Base-by-base conservation (phyloP, 129 eudicot species). In the Lactuca saligna region DNA sequence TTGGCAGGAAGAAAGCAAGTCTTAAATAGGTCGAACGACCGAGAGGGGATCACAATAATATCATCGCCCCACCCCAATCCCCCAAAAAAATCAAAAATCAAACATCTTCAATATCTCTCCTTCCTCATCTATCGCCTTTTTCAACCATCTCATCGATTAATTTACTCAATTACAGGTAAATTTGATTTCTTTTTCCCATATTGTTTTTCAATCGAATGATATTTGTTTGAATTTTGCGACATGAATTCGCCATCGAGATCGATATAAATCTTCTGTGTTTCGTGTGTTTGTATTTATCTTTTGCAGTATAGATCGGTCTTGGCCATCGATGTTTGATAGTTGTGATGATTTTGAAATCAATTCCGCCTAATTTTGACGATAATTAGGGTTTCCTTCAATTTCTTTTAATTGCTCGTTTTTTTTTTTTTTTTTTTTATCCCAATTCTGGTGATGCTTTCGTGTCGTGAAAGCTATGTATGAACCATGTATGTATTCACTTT, bases 1-100 rank as follows among this genome's bases (percentile, higher is more conserved):
- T 75, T 75, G 80, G 80, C 80, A 67, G 79, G 62, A 75, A 75
- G 51, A 61, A 61, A 61, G 54, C 74, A 31, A 67, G 29, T 66
- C 63, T 67, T 75, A 75, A 68, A 75, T 67, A 75, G 80, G 80
- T 75, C 80, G 80, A 67, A 54, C 71, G 64, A 73, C 77, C 55
- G 61, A 63, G 42, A 44, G 20, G 25, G 50, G 20, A 57, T 66
- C 68, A 75, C 66, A 66, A 75, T 65, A 7, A 74, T 66, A 32
- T 68, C 69, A 60, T 68, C 79, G 31, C 69, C 66, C 53, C 72
- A 46, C 41, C 39, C 71, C 16, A 5, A 25, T 3, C 41, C 39
- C 29, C 29, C n/a, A 61, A 8, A 34, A 20, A n/a, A n/a, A 14
- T 38, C 66, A 58, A 50, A 57, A 66, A 57, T 75, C 50, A 49